These are phyloP conservation scores for Lentinus brumalis DNA, from an alignment of 768 basidiomycete genomes.

Conservation along the genomic window DNA sequence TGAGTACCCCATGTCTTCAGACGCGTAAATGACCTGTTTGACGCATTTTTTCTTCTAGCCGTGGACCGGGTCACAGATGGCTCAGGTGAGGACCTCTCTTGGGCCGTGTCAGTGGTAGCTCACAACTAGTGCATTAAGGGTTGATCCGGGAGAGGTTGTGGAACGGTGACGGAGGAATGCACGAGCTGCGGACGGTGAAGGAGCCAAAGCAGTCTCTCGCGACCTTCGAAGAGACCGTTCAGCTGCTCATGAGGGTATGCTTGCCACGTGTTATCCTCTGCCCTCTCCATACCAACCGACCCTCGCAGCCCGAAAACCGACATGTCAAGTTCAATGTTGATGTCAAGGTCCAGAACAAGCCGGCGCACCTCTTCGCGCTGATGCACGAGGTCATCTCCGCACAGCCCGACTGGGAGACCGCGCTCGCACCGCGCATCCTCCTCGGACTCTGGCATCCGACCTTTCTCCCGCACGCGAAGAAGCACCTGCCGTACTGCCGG, in stretches of 20 bases:
- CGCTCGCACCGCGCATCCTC: slow-evolving; percentile 77
- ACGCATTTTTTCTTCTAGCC: slow-evolving; percentile 31
- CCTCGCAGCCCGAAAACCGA: slow-evolving; percentile 63
- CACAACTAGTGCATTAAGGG: slow-evolving; percentile 39
- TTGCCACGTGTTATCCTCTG: background rate
- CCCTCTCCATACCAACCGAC: background rate
- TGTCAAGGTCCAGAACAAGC: slow-evolving; percentile 92
- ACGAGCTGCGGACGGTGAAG: slow-evolving; percentile 79
- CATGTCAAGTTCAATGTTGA: slow-evolving; percentile 86
- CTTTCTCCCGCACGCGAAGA: slow-evolving; percentile 78
- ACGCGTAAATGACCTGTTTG: background rate
- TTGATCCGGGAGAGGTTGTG: slow-evolving; percentile 55
- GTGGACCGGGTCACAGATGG: slow-evolving; percentile 82
- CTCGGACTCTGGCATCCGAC: slow-evolving; percentile 91
- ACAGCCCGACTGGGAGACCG: slow-evolving; percentile 71
- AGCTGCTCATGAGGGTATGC: slow-evolving; percentile 71
- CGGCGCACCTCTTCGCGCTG: slow-evolving; percentile 77
- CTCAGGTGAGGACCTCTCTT: slow-evolving; percentile 46
- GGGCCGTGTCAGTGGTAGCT: slow-evolving; percentile 8
- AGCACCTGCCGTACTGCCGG: slow-evolving; percentile 77
- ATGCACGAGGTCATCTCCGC: slow-evolving; percentile 70
- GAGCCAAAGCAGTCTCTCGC: slow-evolving; percentile 88
- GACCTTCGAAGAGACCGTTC: slow-evolving; percentile 84
- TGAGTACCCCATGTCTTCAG: slow-evolving; percentile 31
- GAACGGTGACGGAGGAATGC: slow-evolving; percentile 54